Evolutionary conservation across 345 rosid genomes (phyloP), one percentile per base, ranked within the genome.

Genomic region (Bruguiera gymnorhiza): DNA sequence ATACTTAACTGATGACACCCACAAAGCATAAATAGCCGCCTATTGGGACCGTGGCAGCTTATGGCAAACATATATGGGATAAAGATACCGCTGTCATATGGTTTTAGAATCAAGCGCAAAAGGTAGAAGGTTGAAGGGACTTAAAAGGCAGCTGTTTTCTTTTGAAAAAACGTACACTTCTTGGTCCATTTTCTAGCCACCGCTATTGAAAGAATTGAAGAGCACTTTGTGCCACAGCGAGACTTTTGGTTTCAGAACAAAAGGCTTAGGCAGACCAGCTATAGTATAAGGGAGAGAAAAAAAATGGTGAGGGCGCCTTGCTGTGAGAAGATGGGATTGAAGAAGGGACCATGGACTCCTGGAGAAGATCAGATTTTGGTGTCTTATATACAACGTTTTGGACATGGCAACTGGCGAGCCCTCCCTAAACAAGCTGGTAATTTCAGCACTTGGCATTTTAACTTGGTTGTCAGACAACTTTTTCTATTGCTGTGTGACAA

Each of bases 341-440:
- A 71, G 63, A 71, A 71, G 36, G 75, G 75, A 19, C 63, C 69
- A 11, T 71, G 75, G 75, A 71, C 69, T 0, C 75, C 75, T 3
- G 63, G 64, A 56, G 75, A 71, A 71, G 75, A 71, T 64, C 52
- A 51, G 29, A 56, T 64, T 39, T 64, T 71, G 62, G 58, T 71
- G 13, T 71, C 75, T 71, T 71, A 63, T 18, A 71, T 71, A 20
- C 63, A 64, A 30, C 20, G 31, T 15, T 26, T 19, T 30, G 75
- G 75, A 10, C 75, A 62, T 43, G 36, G 58, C 46, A 71, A 71
- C 5, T 71, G 75, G 75, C 66, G 75, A 64, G 60, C 75, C 9
- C 67, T 71, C 7, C 75, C 75, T 0, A 64, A 34, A 13, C 52
- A 54, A 51, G 66, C 75, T 26, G 75, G 75, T 71, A 30, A 10